These are phyloP conservation scores for Fusarium redolens DNA, from an alignment of 2,329 filamentous ascomycete genomes.

Conservation along the genomic window DNA sequence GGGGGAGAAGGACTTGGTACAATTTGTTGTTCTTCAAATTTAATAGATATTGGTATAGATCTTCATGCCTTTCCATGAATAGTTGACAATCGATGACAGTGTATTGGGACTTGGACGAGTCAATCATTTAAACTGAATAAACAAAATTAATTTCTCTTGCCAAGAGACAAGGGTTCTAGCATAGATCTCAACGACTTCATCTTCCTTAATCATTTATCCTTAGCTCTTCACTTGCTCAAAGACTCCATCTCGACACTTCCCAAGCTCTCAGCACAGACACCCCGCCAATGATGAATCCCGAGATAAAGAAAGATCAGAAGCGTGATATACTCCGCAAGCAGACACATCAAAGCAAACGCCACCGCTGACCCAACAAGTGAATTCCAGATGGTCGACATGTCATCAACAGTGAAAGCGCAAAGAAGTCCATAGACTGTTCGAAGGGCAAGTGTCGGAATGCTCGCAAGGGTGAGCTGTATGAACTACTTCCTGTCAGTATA, in stretches of 20 bases:
- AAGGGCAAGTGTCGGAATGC: not conserved
- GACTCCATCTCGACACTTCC: not conserved
- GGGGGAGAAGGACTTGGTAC: too few relatives aligned
- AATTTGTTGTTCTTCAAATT: too few relatives aligned
- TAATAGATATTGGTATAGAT: too few relatives aligned
- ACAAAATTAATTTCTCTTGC: too few relatives aligned
- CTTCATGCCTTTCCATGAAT: too few relatives aligned
- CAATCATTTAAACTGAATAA: too few relatives aligned
- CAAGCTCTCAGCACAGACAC: accelerated
- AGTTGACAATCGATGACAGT: too few relatives aligned
- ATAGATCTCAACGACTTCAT: too few relatives aligned
- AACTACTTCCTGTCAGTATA: not conserved
- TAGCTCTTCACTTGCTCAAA: not conserved
- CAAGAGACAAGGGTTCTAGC: too few relatives aligned
- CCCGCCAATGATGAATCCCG: not conserved
- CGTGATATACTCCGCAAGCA: not conserved
- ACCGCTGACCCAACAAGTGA: not conserved
- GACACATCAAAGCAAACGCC: not conserved
- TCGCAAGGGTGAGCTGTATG: not conserved
- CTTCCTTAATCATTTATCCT: not conserved
- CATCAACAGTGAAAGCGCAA: not conserved
- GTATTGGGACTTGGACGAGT: too few relatives aligned
- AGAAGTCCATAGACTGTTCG: not conserved
- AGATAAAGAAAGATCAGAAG: not conserved
- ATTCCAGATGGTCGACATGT: not conserved